A percentile compares a stretch with the other conserved stretches of the same genome.
These are phyloP conservation scores for Ogataea pilisensis DNA, from an alignment of 805 yeast genomes.

Conservation along the genomic window DNA sequence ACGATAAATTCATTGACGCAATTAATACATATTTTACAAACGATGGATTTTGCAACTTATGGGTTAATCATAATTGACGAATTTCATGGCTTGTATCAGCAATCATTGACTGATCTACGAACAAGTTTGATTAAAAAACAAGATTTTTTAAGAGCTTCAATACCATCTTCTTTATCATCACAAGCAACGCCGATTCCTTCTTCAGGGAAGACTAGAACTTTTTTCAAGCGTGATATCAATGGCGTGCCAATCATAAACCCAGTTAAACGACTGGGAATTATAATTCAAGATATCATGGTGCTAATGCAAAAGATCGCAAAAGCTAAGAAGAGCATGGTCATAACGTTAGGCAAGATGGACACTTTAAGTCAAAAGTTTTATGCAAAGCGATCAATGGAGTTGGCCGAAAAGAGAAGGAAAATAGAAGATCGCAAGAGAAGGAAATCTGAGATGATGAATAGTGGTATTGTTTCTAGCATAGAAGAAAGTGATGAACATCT, in stretches of 20 bases:
- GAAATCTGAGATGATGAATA: neutral
- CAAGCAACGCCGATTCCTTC: neutral
- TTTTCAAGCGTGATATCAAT: constrained; percentile 16
- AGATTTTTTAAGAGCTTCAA: neutral
- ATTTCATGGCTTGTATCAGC: constrained; percentile 24
- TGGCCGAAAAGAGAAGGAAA: neutral
- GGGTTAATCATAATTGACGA: constrained; percentile 26
- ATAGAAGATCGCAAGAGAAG: neutral
- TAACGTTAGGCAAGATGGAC: constrained; percentile 29
- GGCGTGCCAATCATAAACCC: constrained; percentile 21
- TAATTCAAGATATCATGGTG: constrained; percentile 20
- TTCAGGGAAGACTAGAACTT: constrained; percentile 1
- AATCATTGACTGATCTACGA: constrained; percentile 8
- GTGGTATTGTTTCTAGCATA: too few species aligned
- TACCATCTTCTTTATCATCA: neutral
- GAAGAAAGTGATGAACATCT: too few species aligned
- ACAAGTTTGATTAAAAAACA: constrained; percentile 1
- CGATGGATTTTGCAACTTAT: constrained; percentile 13
- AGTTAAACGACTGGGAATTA: constrained; percentile 16
- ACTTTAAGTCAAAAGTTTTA: constrained; percentile 23
- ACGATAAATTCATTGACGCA: constrained; percentile 18
- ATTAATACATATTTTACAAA: constrained; percentile 19
- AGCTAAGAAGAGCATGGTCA: constrained; percentile 10
- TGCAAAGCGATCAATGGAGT: neutral
- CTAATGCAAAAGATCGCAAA: constrained; percentile 13